Evolutionary conservation across 306 rosid species (phyloP), one percentile per base, ranked within the genome.

Genomic region (Arachis hypogaea): DNA sequence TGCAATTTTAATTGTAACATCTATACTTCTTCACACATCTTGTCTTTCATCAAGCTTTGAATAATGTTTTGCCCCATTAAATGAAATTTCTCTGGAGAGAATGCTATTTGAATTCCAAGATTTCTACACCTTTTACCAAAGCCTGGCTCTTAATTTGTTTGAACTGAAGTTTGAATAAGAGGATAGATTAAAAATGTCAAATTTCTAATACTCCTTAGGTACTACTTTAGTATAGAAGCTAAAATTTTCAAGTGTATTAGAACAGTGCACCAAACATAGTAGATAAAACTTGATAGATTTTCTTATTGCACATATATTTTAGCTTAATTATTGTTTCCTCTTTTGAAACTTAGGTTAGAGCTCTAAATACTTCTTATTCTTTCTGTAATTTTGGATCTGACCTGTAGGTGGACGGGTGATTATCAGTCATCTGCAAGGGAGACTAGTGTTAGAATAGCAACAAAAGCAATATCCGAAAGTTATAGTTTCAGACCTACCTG

Each of bases 351-450:
- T 11, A 18, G 58, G 9, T 28, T 12, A 61, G 60, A 30, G 45
- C 78, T 68, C 33, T 59, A 50, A 9, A 7, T 44, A n/a, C 33
- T 57, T 72, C 28, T 30, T 33, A 44, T 74, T 30, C 54, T 57
- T 55, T 56, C 38, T 33, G 38, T 45, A 56, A 75, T 59, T 76
- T 38, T n/a, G 55, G 46, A 67, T 69, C 77, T 73, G 55, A 68
- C 41, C 55, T 76, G 60, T 61, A 92, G 96, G 96, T 73, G 96
- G 92, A 77, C 88, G 93, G 78, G 68, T 94, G 77, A 82, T 94
- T 57, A 85, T 94, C 55, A 87, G 97, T 86, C 96, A 94, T 82
- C 96, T 96, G 22, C 83, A 85, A 66, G 96, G 96, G 70, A 90
- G 92, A 82, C 81, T 80, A 73, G 82, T 55, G 61, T 82, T 90